These are phyloP conservation scores for Hura crepitans DNA, from an alignment of 441 rosid genomes.

Conservation along the genomic window DNA sequence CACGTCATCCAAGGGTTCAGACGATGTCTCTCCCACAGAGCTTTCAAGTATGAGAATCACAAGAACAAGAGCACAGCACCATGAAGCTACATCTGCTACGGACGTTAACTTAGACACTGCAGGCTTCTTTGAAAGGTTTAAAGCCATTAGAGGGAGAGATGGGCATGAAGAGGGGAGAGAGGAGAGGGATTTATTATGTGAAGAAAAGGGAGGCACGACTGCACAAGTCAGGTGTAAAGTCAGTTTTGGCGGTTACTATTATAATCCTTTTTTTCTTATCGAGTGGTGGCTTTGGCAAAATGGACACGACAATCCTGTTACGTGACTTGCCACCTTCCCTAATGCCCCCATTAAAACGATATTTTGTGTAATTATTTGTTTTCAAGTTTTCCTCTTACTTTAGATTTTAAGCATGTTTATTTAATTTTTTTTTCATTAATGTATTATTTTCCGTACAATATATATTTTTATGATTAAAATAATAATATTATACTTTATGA, in stretches of 20 bases:
- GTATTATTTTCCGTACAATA: too few species aligned
- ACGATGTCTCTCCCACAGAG: conserved; percentile 22
- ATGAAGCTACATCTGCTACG: conserved; percentile 36
- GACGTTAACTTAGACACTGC: not conserved
- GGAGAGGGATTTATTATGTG: not conserved
- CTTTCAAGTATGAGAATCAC: conserved; percentile 31
- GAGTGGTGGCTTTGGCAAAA: not conserved
- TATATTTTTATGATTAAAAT: too few species aligned
- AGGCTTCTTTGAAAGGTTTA: conserved; percentile 9
- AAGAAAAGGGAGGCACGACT: conserved; percentile 23
- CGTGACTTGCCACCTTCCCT: conserved; percentile 26
- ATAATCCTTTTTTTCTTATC: not conserved
- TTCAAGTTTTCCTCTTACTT: too few species aligned
- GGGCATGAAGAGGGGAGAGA: not conserved
- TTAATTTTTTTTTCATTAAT: too few species aligned
- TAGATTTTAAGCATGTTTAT: too few species aligned
- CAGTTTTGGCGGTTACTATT: conserved; percentile 28
- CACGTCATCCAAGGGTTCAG: too few species aligned
- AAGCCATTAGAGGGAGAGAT: conserved; percentile 19
- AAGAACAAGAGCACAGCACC: conserved; percentile 39
- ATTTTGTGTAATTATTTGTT: too few species aligned
- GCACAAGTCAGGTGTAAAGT: too few species aligned
- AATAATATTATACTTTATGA: too few species aligned
- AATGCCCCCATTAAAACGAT: too few species aligned
- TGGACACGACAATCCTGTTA: conserved; percentile 28